These are phyloP conservation scores for Tephrocybe sp. DNA, from an alignment of 768 basidiomycete species.

Conservation along the genomic window DNA sequence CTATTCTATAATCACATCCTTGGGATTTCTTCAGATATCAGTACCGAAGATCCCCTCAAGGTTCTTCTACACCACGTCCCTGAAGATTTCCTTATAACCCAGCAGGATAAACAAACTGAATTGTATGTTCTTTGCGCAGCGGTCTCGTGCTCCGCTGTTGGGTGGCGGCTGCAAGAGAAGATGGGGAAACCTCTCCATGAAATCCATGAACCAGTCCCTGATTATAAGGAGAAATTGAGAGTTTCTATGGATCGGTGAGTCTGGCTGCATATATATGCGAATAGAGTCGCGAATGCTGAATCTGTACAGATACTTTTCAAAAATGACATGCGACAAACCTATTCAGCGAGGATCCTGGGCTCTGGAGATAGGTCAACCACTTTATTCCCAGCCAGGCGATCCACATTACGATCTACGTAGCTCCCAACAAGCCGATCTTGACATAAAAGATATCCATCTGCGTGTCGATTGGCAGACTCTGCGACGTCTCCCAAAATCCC, in stretches of 20 bases:
- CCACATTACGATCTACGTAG: constrained; percentile 32
- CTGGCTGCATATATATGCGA: neutral
- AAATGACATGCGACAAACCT: constrained; percentile 43
- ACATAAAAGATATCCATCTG: constrained; percentile 39
- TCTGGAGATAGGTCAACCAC: constrained; percentile 46
- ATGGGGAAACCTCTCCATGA: constrained; percentile 45
- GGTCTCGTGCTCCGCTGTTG: constrained; percentile 44
- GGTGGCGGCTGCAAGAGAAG: constrained; percentile 47
- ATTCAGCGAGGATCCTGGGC: constrained; percentile 55
- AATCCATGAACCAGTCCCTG: constrained; percentile 46
- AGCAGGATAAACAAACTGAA: constrained; percentile 39
- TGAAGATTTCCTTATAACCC: constrained; percentile 47
- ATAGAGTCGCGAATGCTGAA: neutral
- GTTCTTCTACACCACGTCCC: constrained; percentile 51
- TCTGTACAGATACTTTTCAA: constrained; percentile 41
- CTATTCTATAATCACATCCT: constrained; percentile 45
- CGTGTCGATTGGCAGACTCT: constrained; percentile 58
- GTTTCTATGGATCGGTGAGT: constrained; percentile 48
- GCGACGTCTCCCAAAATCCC: constrained; percentile 44
- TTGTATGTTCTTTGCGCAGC: constrained; percentile 45
- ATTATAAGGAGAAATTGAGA: constrained; percentile 47
- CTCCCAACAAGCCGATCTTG: constrained; percentile 32
- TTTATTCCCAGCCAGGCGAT: constrained; percentile 41
- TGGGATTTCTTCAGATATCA: constrained; percentile 25
- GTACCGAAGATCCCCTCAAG: constrained; percentile 31